Base-by-base conservation (phyloP, 1,284 basidiomycete genomes). In the Agroathelia rolfsii region DNA sequence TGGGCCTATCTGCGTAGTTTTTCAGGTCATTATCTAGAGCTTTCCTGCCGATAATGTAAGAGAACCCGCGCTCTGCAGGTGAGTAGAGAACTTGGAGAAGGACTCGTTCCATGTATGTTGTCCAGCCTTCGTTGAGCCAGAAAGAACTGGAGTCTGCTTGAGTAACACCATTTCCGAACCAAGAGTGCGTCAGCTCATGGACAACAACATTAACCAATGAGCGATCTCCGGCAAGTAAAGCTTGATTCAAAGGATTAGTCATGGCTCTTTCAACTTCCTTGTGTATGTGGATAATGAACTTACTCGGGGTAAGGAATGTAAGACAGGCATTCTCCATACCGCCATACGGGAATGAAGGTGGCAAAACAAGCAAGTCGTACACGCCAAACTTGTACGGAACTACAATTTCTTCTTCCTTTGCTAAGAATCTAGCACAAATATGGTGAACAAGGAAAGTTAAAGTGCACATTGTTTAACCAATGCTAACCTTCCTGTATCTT, bases 51-150 rank as follows among this genome's bases (percentile, higher is more conserved):
- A 86, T 80, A 40, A 86, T 61, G 53, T 67, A 89, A 21, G 75
- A 75, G 50, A 92, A 90, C 9, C 78, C 87, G 21, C 94, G 80
- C 38, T 86, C 76, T 0, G 80, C 76, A 11, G 85, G 73, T 1
- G 80, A 73, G 50, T 93, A 77, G 1, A 94, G 61, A 32, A 68
- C 62, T 43, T 81, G 65, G 24, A 83, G 76, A 22, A 95, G 65
- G 6, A 95, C 62, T 14, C 92, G 76, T 56, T 98, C 94, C 30
- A 89, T 80, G 52, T 93, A 96, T 1, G 88, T 93, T 20, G 92
- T 95, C 82, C 87, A 95, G 21, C 89, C 76, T 58, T 92, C 88
- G 53, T 92, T 93, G 30, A 93, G 72, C 88, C 88, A 94, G 63
- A 93, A 93, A 53, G 87, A 82, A 4, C 68, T 69, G 3, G 77